These are phyloP conservation scores for Gryganskiella cystojenkinii DNA, from an alignment of 192 early-diverging fungal species.

Conservation along the genomic window DNA sequence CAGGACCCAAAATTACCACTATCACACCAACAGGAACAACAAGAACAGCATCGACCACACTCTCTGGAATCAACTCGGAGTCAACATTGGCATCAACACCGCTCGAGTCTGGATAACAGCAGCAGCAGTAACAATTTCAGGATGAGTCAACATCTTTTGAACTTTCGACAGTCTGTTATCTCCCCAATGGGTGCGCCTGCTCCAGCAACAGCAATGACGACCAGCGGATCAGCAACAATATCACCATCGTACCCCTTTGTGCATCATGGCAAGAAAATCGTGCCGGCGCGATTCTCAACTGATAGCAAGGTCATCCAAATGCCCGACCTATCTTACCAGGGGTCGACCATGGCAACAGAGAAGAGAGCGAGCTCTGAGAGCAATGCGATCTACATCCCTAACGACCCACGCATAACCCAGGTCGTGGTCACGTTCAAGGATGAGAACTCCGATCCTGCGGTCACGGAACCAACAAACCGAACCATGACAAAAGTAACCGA, in stretches of 20 bases:
- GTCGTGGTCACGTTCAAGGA: slow-evolving; percentile 37
- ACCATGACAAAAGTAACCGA: slow-evolving; percentile 2
- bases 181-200: slow-evolving; percentile 12
- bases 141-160: slow-evolving; percentile 27
- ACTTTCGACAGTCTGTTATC: slow-evolving; percentile 39
- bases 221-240: not conserved
- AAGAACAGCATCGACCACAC: slow-evolving; percentile 4
- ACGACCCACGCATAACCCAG: slow-evolving; percentile 26
- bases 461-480: not conserved
- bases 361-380: slow-evolving; percentile 8
- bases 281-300: not conserved
- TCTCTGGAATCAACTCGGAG: slow-evolving; percentile 10
- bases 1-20: slow-evolving; percentile 10
- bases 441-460: not conserved
- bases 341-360: not conserved
- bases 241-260: not conserved
- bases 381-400: slow-evolving; percentile 15
- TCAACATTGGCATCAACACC: slow-evolving; percentile 2
- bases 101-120: not conserved
- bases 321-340: slow-evolving; percentile 8
- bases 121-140: slow-evolving; percentile 1
- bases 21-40: not conserved
- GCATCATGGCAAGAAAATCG: slow-evolving; percentile 11
- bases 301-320: not conserved
- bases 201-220: not conserved